Base-by-base conservation (phyloP, 73 alveolate species). In the Breviolum minutum region DNA sequence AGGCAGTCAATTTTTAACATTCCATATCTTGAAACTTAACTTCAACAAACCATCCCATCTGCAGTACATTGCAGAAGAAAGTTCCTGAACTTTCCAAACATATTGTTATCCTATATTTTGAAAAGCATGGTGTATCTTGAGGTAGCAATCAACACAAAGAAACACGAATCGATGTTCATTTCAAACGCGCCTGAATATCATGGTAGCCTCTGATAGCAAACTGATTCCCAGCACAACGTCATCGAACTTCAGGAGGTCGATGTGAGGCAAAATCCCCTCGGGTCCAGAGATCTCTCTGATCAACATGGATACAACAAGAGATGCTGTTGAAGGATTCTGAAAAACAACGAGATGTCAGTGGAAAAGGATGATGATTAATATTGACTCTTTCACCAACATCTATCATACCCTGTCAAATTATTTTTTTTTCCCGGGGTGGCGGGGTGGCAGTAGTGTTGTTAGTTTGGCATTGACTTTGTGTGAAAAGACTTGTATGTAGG, bases 181-280 rank as follows among this genome's bases (percentile, higher is more conserved):
- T 40, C 17, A 13, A 66, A 66, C 24, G 63, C 60, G 84, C 95
- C 95, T 66, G 71, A 88, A 54, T 1, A 60, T 88, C 68, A 88
- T 73, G 71, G 95, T 88, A 12, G 95, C 95, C 16, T 88, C 95
- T 40, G 95, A 32, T 8, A 68, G 69, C n/a, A 88, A 26, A 69
- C 95, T 66, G 64, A 88, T 27, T 40, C 85, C 95, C 85, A 68
- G 26, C 69, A 88, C 95, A 32, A 32, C 71, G n/a, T 69, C 85
- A 7, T 73, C 95, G 70, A 88, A 88, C 95, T 88, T 88, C 54
- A 88, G 70, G 61, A 88, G 95, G 63, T 88, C 95, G 40, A 88
- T 54, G 60, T 88, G 95, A 13, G 85, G 95, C 83, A 73, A 73
- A 84, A 88, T 88, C 14, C 95, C 95, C 95, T 88, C 62, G 24